Conservation (phyloP, 192 early-diverging fungal genomes). For the Coemansia sp. region DNA sequence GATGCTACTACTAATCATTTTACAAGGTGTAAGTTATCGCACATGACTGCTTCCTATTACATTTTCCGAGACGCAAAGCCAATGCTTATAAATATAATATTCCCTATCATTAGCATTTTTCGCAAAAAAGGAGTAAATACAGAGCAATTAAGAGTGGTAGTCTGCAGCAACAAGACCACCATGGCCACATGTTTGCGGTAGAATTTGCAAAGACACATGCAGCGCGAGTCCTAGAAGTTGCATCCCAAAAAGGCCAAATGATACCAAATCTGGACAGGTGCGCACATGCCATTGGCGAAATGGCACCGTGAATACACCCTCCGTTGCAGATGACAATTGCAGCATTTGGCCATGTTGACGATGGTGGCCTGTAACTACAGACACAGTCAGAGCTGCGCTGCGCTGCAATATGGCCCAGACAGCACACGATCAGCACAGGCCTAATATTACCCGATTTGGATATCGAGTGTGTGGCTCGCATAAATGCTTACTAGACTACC, state of each 20-base stretch:
- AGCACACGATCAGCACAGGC: not conserved
- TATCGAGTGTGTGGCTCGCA: not conserved
- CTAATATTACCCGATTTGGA: not conserved
- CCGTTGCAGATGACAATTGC: not conserved
- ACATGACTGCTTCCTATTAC: not conserved
- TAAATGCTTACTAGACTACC: not conserved
- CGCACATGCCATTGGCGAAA: not conserved
- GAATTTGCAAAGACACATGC: too few species aligned
- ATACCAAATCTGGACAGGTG: not conserved
- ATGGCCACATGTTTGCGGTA: too few species aligned
- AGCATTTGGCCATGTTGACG: not conserved
- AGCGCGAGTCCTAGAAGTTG: not conserved
- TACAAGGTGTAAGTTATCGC: too few species aligned
- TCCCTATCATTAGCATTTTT: too few species aligned
- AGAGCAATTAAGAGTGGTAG: too few species aligned
- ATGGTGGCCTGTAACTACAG: not conserved
- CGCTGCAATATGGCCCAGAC: not conserved
- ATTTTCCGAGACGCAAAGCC: not conserved
- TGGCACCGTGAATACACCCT: too few species aligned
- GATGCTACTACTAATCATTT: too few species aligned
- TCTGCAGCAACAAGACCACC: too few species aligned
- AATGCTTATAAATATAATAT: not conserved
- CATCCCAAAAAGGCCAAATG: conserved; percentile 30
- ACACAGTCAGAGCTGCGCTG: not conserved
- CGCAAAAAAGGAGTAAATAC: too few species aligned